These are phyloP conservation scores for Schizopora paradoxa DNA, from an alignment of 1,284 basidiomycete species.

Conservation along the genomic window DNA sequence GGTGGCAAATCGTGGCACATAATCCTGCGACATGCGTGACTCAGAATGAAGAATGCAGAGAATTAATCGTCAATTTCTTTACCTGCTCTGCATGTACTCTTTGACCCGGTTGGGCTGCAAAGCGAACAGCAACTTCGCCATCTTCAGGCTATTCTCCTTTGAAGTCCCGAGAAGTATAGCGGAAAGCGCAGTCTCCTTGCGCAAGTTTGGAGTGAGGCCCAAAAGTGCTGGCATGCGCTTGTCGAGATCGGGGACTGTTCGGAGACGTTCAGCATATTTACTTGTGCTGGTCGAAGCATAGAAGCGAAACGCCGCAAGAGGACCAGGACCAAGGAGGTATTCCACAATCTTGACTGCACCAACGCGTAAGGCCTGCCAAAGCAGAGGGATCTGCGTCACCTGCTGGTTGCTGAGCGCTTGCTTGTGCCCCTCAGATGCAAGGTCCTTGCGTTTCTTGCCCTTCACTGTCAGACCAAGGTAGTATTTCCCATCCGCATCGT, in stretches of 20 bases:
- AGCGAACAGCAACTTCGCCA: conserved; percentile 7
- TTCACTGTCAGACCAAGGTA: conserved; percentile 56
- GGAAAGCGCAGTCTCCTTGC: conserved; percentile 16
- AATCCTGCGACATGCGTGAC: no score
- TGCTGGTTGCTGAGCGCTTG: conserved; percentile 27
- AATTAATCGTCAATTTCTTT: conserved; percentile 27
- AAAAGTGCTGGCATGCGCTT: conserved; percentile 39
- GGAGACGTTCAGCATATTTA: conserved; percentile 34
- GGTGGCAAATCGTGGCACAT: conserved; percentile 42
- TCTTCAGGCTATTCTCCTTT: conserved; percentile 6
- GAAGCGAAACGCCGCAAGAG: conserved; percentile 34
- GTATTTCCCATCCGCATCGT: no score
- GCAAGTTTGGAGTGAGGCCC: conserved; percentile 36
- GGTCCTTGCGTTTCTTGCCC: conserved; percentile 52
- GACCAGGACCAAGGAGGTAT: conserved; percentile 37
- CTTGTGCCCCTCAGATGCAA: conserved; percentile 43
- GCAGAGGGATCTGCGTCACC: conserved; percentile 28
- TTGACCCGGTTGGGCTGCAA: conserved; percentile 3
- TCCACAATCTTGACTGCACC: conserved; percentile 35
- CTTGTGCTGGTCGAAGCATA: conserved; percentile 40
- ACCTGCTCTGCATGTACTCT: conserved; percentile 9
- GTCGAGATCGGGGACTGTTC: conserved; percentile 33
- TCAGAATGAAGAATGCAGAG: no score
- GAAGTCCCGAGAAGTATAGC: conserved; percentile 6
- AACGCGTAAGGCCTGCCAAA: conserved; percentile 38